Conservation (phyloP, 2,329 filamentous ascomycete genomes). For the Cladosporium phlei region DNA sequence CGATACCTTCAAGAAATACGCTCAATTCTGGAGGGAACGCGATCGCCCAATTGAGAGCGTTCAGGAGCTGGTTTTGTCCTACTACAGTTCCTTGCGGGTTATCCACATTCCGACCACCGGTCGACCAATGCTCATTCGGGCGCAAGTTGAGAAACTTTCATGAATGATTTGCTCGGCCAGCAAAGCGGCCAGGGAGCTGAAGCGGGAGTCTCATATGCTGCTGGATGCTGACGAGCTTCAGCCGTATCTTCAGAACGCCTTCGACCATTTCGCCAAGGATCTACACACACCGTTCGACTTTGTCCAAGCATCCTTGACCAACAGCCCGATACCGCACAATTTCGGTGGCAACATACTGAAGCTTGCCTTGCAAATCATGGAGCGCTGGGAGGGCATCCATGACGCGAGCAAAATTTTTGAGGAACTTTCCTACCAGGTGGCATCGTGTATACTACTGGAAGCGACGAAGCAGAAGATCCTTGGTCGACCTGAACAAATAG, state of each 20-base stretch:
- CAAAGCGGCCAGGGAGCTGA: constrained; percentile 33
- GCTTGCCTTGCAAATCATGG: constrained; percentile 35
- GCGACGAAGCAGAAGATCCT: constrained; percentile 25
- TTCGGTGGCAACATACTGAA: constrained; percentile 45
- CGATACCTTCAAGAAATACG: constrained; percentile 34
- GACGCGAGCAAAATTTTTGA: constrained; percentile 34
- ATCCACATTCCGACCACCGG: constrained; percentile 43
- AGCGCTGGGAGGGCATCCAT: constrained; percentile 17
- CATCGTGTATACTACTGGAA: constrained; percentile 46
- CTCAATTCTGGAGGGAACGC: constrained; percentile 35
- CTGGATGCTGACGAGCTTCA: constrained; percentile 40
- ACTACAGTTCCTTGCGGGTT: constrained; percentile 44
- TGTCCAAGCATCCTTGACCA: constrained; percentile 37
- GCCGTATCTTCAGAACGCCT: constrained; percentile 41
- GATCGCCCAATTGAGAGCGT: constrained; percentile 23
- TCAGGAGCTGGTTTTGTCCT: constrained; percentile 41
- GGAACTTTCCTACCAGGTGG: constrained; percentile 39
- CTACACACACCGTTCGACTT: constrained; percentile 46
- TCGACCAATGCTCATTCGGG: constrained; percentile 40
- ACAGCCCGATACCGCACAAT: constrained; percentile 40
- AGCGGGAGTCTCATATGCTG: constrained; percentile 42
- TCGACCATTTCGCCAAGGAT: constrained; percentile 42
- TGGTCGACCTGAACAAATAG: constrained; percentile 20
- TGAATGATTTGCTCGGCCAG: constrained; percentile 35
- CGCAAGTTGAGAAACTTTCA: constrained; percentile 42